These are phyloP conservation scores for Hylodesmum podocarpum DNA, from an alignment of 306 rosid genomes.

Conservation along the genomic window DNA sequence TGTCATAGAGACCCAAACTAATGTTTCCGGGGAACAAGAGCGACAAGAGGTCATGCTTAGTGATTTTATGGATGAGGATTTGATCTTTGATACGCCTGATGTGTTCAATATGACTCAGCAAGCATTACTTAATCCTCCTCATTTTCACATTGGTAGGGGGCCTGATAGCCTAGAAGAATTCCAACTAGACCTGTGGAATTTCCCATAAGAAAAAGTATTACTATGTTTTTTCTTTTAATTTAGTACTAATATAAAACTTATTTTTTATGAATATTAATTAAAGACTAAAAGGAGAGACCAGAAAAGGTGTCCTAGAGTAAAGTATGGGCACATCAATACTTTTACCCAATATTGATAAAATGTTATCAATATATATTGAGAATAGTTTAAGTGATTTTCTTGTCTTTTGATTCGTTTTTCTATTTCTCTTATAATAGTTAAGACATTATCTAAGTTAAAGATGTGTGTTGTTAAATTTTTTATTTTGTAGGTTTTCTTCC, in stretches of 20 bases:
- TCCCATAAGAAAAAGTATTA: not conserved
- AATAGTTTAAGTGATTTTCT: not conserved
- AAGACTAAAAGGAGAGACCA: not conserved
- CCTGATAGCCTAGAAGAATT: not conserved
- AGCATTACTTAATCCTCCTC: conserved; percentile 94
- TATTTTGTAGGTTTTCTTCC: not conserved
- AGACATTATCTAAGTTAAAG: not conserved
- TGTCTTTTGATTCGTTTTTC: not conserved
- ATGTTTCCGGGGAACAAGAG: not conserved
- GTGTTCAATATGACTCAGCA: conserved; percentile 79
- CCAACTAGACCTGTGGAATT: conserved; percentile 40
- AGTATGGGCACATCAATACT: conserved; percentile 32
- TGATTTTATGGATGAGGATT: conserved; percentile 74
- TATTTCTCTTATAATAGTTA: not conserved
- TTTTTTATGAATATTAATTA: not conserved
- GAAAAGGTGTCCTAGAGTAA: conserved; percentile 19
- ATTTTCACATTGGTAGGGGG: conserved; percentile 36
- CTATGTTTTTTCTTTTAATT: not conserved
- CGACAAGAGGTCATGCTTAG: not conserved
- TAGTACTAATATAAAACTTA: not conserved
- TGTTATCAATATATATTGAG: not conserved
- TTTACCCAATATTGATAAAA: no score
- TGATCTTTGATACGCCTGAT: conserved; percentile 87
- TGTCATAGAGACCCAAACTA: not conserved
- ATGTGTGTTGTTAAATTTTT: not conserved